Base-by-base conservation (phyloP, 2,329 filamentous ascomycete species). In the Didymella keratinophila region DNA sequence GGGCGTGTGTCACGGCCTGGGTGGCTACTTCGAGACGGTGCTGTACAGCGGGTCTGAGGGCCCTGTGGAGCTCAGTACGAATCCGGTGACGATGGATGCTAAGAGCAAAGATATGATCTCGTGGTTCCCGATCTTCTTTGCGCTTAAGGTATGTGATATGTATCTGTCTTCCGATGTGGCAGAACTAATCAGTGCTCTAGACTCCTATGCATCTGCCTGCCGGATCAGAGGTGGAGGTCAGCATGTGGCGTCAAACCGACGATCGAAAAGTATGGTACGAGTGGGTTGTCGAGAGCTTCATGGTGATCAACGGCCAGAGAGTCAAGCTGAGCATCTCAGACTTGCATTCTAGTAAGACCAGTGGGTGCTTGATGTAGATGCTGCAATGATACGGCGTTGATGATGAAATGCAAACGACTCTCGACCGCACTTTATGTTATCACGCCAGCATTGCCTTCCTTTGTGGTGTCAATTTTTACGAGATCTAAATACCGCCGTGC, bases 71-170 rank as follows among this genome's bases (percentile, higher is more conserved):
- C 84, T 99, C 59, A 96, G 92, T 71, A 99, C 91, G 4, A 90
- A 97, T 70, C 96, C 95, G 0, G 90, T 96, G 64, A 91, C 89
- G 28, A 98, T 99, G 79, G 92, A 95, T 55, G 81, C 82, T 56
- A 98, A 98, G 85, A 97, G 93, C 82, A 90, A 90, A 73, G 93
- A 96, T 70, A 99, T 99, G 96, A 96, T 97, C 64, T 96, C 92
- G 54, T 99, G 95, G 95, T 99, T 99, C 76, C 95, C 95, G 1
- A 98, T 99, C 28, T 97, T 94, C 80, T 99, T 99, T 74, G 95
- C 96, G 0, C 80, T 99, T 14, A 96, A 95, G 87, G 93, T 93
- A 81, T 71, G 85, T 43, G 9, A 4, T n/a, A 36, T 20, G 7
- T 16, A 2, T 16, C 10, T 43, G 9, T 23, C 16, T 41, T 11